Base-by-base conservation (phyloP, 225 moss, liverwort and hornwort genomes). In the Polytrichum commune region DNA sequence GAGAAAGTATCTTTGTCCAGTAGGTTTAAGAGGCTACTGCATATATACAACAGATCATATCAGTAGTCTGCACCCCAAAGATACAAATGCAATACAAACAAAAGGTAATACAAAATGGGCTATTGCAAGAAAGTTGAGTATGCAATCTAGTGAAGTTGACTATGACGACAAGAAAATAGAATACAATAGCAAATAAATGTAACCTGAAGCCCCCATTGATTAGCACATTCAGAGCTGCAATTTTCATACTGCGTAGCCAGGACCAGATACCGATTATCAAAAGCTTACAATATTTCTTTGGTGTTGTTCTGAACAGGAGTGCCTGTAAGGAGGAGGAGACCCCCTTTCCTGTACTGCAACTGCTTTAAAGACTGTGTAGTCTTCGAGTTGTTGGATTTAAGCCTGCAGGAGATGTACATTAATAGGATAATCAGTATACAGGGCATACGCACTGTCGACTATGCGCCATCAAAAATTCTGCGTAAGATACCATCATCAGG, bases 241-340 rank as follows among this genome's bases (percentile, higher is more conserved):
- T 13, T 1, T 4, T 46, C 46, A 46, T 16, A 16, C 13, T 46
- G 46, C 1, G 13, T 8, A 20, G 22, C 58, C 58, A 58, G 6
- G 58, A 58, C 22, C 23, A 23, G 58, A 46, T 46, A 16, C 2
- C 2, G 57, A 8, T 8, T 8, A 18, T 24, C 8, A 63, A 63
- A 7, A 13, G 71, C 85, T 89, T 82, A 95, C 95, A 95, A 95
- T 58, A 95, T 88, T 69, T 95, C 95, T 77, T 83, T 92, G 29
- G 92, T 95, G 63, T 90, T 95, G 63, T 95, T 95, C 63, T 95
- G 92, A 9, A 95, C 92, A 69, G 92, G 95, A 35, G 95, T 95
- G 71, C 95, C 95, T 18, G 95, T 95, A 20, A 95, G 87, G 62
- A 95, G 84, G 6, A 95, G 76, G 26, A 95, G 83, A 54, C 92